Conservation (phyloP, 768 basidiomycete species). For the Pleurotus sapidus region DNA sequence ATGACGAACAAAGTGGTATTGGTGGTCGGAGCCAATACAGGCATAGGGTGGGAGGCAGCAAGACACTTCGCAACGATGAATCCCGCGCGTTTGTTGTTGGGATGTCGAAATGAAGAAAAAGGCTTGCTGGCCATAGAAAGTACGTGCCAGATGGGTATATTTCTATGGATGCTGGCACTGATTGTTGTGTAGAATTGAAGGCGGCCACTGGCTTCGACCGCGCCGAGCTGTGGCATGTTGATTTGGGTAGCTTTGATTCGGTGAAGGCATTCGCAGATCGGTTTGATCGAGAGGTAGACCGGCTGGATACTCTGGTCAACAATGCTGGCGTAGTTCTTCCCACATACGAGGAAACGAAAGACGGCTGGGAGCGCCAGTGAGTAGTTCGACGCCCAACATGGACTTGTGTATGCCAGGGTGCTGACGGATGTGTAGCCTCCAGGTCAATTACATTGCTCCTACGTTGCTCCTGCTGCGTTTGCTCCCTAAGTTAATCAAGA, state of each 20-base stretch:
- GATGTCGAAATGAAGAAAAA: constrained; percentile 31
- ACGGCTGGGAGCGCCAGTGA: constrained; percentile 48
- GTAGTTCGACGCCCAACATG: neutral
- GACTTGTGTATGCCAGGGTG: too few relatives aligned
- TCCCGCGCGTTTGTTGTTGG: constrained; percentile 35
- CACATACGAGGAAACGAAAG: constrained; percentile 23
- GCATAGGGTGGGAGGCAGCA: constrained; percentile 44
- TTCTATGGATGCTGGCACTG: neutral
- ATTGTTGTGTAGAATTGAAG: constrained; percentile 19
- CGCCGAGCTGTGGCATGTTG: constrained; percentile 37
- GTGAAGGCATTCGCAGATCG: constrained; percentile 35
- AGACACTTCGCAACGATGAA: constrained; percentile 45
- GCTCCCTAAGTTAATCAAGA: constrained; percentile 38
- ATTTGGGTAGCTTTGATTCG: constrained; percentile 37
- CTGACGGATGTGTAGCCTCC: constrained; percentile 28
- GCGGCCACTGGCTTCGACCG: constrained; percentile 28
- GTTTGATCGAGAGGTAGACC: constrained; percentile 26
- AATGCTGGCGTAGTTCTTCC: constrained; percentile 31
- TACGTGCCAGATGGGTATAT: constrained; percentile 15
- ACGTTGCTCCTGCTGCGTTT: constrained; percentile 38
- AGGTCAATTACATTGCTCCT: constrained; percentile 43
- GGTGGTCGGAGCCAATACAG: constrained; percentile 49
- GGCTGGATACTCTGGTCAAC: constrained; percentile 42
- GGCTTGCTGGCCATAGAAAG: constrained; percentile 32
- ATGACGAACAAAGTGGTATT: constrained; percentile 44